Base-by-base conservation (phyloP, 1,284 basidiomycete species). In the Apiotrichum sp. region DNA sequence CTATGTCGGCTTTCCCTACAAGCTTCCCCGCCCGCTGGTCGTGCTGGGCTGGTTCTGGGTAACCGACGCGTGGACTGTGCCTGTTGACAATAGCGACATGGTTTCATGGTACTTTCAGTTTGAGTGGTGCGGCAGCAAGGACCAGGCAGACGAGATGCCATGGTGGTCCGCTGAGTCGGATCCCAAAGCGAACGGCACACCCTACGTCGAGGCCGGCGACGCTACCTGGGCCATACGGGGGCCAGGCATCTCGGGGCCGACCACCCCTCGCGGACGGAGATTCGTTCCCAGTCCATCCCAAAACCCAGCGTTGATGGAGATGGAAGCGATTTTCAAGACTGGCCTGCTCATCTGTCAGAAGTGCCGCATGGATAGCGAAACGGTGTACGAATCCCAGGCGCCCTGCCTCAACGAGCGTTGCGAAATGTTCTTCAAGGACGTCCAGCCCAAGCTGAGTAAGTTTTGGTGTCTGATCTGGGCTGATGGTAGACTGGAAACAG, bases 1-100 rank as follows among this genome's bases (percentile, higher is more conserved):
- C 49, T 74, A 68, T 45, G 22, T 53, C 4, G 52, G 58, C 9
- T 61, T 65, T 3, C 72, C 72, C 13, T 75, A 72, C 58, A 61
- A 64, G 33, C 65, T 74, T 4, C 66, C 68, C 3, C 52, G 65
- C n/a, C 59, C 67, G 1, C 64, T 69, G 22, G 55, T 72, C 36
- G 65, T 70, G 1, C 62, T 76, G 4, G 74, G 74, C n/a, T 76
- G 70, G 70, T 75, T 73, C 61, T 76, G 71, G 71, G 55, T 75
- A 31, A 57, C 63, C 0, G 73, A 72, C 50, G 70, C 73, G 36
- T 76, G 74, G 74, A 58, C 71, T n/a, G 73, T 73, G 55, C 71
- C 71, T 1, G 61, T 65, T 33, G 38, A 16, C 7, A n/a, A 33
- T 0, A 22, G 43, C n/a, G 47, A 50, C 1, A 29, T 10, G 16